These are phyloP conservation scores for Pythium brassicae DNA, from an alignment of 352 stramenopile species.

Conservation along the genomic window DNA sequence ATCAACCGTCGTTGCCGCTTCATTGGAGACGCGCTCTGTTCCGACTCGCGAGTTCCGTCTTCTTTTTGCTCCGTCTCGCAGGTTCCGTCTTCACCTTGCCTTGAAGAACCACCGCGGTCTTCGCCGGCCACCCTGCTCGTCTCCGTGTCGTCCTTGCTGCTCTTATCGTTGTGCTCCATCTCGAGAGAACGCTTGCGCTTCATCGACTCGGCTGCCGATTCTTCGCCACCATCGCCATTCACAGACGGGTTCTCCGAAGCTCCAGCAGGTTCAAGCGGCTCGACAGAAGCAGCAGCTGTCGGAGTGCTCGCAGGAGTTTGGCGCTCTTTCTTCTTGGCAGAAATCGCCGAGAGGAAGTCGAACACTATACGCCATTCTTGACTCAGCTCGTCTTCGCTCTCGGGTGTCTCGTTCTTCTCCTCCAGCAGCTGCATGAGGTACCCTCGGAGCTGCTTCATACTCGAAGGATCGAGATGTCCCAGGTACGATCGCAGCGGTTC, in stretches of 20 bases:
- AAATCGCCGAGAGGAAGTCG: conserved; percentile 58
- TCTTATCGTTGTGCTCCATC: not conserved
- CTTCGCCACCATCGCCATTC: not conserved
- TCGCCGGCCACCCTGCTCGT: not conserved
- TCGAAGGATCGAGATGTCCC: conserved; percentile 60
- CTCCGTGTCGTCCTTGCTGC: not conserved
- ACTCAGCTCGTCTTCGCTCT: conserved; percentile 35
- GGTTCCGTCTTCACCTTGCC: not conserved
- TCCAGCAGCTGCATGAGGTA: conserved; percentile 70
- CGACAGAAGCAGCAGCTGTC: too few species aligned
- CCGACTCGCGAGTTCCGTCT: not conserved
- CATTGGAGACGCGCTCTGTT: not conserved
- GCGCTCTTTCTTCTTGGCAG: conserved; percentile 11
- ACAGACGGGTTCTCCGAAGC: not conserved
- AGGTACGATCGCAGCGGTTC: conserved; percentile 65
- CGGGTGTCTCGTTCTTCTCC: conserved; percentile 35
- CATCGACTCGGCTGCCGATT: not conserved
- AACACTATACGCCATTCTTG: conserved; percentile 52
- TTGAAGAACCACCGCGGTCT: too few species aligned
- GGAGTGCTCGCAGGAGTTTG: conserved; percentile 1
- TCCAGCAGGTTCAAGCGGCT: not conserved
- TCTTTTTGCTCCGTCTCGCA: not conserved
- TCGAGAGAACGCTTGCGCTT: conserved; percentile 13
- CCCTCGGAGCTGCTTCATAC: conserved; percentile 52
- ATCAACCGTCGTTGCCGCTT: conserved; percentile 5